Conservation (phyloP, 305 asterid species). For the Rubia occidens region DNA sequence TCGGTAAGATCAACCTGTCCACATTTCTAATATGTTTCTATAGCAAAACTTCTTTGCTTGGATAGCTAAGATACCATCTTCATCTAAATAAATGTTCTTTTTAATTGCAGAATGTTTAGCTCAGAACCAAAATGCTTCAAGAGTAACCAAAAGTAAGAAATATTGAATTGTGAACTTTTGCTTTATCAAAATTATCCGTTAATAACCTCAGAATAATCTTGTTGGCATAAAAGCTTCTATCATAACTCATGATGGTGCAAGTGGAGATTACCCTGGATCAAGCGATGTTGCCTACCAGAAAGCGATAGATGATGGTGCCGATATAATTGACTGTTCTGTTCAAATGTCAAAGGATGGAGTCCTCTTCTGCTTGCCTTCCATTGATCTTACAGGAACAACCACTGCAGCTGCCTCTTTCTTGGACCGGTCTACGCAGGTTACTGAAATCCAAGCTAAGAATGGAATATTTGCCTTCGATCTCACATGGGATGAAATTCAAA, state of each 20-base stretch:
- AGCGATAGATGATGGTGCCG: constrained; percentile 82
- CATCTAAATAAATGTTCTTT: constrained; percentile 3
- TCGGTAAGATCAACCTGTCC: constrained; percentile 37
- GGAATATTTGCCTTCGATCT: constrained; percentile 87
- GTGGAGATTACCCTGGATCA: constrained; percentile 82
- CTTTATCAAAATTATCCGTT: background rate
- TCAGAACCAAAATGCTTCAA: constrained; percentile 41
- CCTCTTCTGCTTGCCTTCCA: constrained; percentile 65
- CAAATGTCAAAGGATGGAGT: constrained; percentile 82
- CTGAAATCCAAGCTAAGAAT: constrained; percentile 44
- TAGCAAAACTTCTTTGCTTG: background rate
- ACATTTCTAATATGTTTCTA: background rate
- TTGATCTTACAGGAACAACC: constrained; percentile 65
- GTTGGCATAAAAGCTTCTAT: constrained; percentile 37
- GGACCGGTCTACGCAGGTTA: constrained; percentile 36
- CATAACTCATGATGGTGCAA: constrained; percentile 88
- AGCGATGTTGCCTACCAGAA: constrained; percentile 82
- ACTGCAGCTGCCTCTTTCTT: constrained; percentile 56
- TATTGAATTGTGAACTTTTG: background rate
- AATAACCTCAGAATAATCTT: background rate
- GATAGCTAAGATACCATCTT: background rate
- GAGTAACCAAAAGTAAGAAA: constrained; percentile 40
- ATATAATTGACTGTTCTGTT: constrained; percentile 80
- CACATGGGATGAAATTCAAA: constrained; percentile 65
- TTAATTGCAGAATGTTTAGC: constrained; percentile 56